phyloP scores from a whole-genome alignment of 2,329 filamentous ascomycete genomes.

The Claviceps capensis region DNA sequence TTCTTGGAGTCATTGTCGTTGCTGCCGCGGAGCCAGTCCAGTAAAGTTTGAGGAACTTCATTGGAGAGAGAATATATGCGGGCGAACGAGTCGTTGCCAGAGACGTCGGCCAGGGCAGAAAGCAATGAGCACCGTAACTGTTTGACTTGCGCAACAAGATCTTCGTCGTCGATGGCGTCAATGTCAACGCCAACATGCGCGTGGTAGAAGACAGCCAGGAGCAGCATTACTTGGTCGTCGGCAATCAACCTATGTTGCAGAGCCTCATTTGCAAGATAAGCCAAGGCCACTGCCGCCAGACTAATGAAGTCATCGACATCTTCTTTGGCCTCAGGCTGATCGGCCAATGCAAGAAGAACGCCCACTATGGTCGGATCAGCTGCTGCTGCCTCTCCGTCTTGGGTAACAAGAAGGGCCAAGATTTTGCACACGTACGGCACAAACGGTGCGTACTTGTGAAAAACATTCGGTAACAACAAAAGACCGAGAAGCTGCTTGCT shows the following conservation, averaged over 20 bases:
- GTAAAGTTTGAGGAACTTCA: constrained; percentile 26
- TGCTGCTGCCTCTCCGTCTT: constrained; percentile 33
- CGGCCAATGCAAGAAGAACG: constrained; percentile 36
- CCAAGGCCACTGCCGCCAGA: constrained; percentile 36
- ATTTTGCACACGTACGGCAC: constrained; percentile 43
- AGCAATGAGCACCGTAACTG: constrained; percentile 37
- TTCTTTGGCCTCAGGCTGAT: constrained; percentile 22
- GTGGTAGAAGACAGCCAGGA: constrained; percentile 35
- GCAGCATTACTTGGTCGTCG: constrained; percentile 23
- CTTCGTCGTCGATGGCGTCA: constrained; percentile 30
- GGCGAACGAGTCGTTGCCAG: constrained; percentile 34
- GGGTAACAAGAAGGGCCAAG: constrained; percentile 36
- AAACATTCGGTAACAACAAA: constrained; percentile 30
- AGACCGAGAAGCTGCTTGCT: constrained; percentile 35
- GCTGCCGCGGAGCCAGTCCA: constrained; percentile 31
- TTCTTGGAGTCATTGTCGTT: constrained; percentile 10
- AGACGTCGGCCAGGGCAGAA: constrained; percentile 37
- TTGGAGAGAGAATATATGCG: constrained; percentile 27
- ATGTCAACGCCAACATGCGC: constrained; percentile 29
- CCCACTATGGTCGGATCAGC: constrained; percentile 33
- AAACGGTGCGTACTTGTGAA: constrained; percentile 24
- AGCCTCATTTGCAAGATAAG: constrained; percentile 39
- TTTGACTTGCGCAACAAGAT: constrained; percentile 29
- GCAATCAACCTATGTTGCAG: constrained; percentile 37
- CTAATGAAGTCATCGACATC: constrained; percentile 42